Evolutionary conservation across 2,329 filamentous ascomycete species (phyloP), one percentile per base, ranked within the genome.

Genomic region (Graphium sp.): DNA sequence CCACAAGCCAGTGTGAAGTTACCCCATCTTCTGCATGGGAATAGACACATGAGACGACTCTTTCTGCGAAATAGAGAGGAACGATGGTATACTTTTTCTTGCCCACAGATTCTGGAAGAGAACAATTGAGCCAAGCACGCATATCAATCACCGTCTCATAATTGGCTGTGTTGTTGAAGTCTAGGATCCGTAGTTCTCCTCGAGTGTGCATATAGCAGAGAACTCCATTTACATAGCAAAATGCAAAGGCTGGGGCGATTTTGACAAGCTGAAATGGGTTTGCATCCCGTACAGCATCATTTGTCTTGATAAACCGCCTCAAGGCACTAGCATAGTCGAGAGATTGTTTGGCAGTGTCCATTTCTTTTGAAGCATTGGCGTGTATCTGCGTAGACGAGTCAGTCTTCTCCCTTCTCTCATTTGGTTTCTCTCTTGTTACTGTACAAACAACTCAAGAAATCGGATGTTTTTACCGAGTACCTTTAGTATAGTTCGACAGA

Each of bases 221-320:
- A 8, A 67, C 56, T 5, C 77, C 74, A 32, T 69, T 59, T 12
- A 56, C 53, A 43, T 77, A 82, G 2, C 72, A 45, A 46, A 74
- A 81, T 4, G 58, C 55, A 15, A 69, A 61, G 4, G 63, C 73
- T 29, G 67, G 53, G 4, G 63, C 75, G 18, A 82, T 42, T 1
- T 73, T 52, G 3, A 62, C 62, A 11, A 65, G 62, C 0, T 66
- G 59, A 42, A 69, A 82, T 0, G 79, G 79, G 18, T 58, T 49
- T 5, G 71, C 73, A 14, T 56, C 59, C 4, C 69, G 58, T 26
- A 79, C 53, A 14, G 77, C 71, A 29, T 64, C 48, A 29, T 64
- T 59, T 27, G 72, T 57, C 42, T 76, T 74, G 34, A 68, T 64
- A 7, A 75, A 53, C 25, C 63, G 56, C n/a, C 67, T 60, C 12